Conservation (phyloP, 305 asterid species). For the Salvia sclarea region DNA sequence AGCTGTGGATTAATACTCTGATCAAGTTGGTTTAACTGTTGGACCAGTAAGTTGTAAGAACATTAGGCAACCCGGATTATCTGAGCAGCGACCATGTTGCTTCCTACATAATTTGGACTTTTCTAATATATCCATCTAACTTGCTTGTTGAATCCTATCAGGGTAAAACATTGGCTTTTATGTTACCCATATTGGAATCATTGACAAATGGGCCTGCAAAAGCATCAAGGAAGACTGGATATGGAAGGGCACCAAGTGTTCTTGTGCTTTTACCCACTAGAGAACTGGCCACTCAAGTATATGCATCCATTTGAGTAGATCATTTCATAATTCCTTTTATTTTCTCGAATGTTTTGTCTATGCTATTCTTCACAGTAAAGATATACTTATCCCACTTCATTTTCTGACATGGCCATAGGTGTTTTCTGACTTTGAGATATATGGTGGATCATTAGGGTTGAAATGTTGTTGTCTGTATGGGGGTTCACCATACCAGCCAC, state of each 20-base stretch:
- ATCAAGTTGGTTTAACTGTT: background rate
- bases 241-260: conserved; percentile 87
- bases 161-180: conserved; percentile 98
- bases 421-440: conserved; percentile 66
- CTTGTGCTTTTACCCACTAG: conserved; percentile 93
- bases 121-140: background rate
- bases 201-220: conserved; percentile 71
- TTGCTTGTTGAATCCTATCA: conserved; percentile 31
- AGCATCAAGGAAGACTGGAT: conserved; percentile 67
- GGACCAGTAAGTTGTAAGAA: background rate
- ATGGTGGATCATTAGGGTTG: conserved; percentile 81
- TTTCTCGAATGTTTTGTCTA: background rate
- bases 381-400: conserved; percentile 2
- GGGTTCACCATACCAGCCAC: conserved; percentile 69
- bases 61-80: background rate
- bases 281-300: conserved; percentile 80
- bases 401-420: conserved; percentile 48
- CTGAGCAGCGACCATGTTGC: background rate
- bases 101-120: background rate
- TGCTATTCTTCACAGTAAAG: background rate
- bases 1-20: background rate
- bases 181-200: conserved; percentile 90
- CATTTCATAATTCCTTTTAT: background rate
- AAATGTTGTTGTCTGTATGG: conserved; percentile 89
- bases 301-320: background rate